These are phyloP conservation scores for Leccinum uliginosum DNA, from an alignment of 768 basidiomycete genomes.

Conservation along the genomic window DNA sequence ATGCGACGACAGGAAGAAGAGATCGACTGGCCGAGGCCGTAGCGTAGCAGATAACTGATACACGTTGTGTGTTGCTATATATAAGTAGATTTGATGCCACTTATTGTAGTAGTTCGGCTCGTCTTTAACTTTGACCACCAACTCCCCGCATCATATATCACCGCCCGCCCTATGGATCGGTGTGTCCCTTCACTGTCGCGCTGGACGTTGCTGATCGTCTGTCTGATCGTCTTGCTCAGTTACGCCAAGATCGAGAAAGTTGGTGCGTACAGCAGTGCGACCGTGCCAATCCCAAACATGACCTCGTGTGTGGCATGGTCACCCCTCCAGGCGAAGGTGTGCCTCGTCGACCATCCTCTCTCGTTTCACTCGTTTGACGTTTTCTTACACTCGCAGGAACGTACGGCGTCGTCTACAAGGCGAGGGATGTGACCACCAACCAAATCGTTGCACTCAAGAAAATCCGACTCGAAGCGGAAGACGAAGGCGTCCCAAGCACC, in stretches of 20 bases:
- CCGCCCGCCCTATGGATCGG: constrained; percentile 29
- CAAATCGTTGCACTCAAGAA: constrained; percentile 96
- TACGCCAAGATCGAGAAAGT: constrained; percentile 98
- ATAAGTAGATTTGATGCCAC: no score
- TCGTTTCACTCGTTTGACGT: constrained; percentile 2
- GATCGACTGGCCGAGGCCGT: constrained; percentile 75
- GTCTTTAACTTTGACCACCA: constrained; percentile 13
- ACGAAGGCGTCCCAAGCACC: constrained; percentile 97
- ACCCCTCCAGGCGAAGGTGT: constrained; percentile 42
- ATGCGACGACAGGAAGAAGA: constrained; percentile 51
- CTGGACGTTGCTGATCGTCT: constrained; percentile 14
- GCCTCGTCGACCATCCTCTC: background rate
- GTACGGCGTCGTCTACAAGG: constrained; percentile 98
- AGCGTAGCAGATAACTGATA: no score
- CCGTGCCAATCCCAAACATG: constrained; percentile 1
- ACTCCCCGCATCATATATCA: constrained; percentile 3
- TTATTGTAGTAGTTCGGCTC: constrained; percentile 13
- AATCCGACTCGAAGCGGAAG: constrained; percentile 96
- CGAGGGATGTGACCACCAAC: constrained; percentile 73
- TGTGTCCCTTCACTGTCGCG: constrained; percentile 16
- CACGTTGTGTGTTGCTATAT: no score
- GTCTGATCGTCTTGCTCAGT: constrained; percentile 40
- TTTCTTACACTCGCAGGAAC: constrained; percentile 64
- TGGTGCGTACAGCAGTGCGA: constrained; percentile 56
- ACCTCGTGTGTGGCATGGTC: constrained; percentile 15